Percentiles rank a stretch among this genome's conserved stretches.
These are phyloP conservation scores for Fraxinus platypoda DNA, from an alignment of 305 asterid species.

Conservation along the genomic window DNA sequence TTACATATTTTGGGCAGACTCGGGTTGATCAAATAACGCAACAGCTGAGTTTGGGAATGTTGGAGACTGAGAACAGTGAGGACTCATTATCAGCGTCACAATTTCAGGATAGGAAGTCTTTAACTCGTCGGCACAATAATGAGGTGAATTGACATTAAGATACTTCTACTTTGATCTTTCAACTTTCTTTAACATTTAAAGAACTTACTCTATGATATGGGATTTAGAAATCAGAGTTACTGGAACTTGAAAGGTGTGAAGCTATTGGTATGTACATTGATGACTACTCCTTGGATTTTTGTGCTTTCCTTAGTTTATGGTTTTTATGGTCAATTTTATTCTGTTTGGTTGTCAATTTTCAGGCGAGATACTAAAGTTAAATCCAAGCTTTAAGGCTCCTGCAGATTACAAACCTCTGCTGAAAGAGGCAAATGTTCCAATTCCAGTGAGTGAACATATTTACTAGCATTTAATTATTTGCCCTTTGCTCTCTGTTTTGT, in stretches of 20 bases:
- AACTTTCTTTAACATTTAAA: slow-evolving; percentile 18
- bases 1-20: slow-evolving; percentile 75
- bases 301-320: slow-evolving; percentile 6
- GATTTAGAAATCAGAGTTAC: slow-evolving; percentile 45
- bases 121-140: slow-evolving; percentile 48
- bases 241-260: slow-evolving; percentile 84
- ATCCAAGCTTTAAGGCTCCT: slow-evolving; percentile 79
- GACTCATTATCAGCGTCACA: slow-evolving; percentile 39
- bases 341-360: slow-evolving; percentile 24
- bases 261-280: slow-evolving; percentile 59
- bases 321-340: slow-evolving; percentile 1
- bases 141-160: slow-evolving; percentile 45
- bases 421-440: slow-evolving; percentile 74
- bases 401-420: slow-evolving; percentile 76
- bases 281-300: slow-evolving; percentile 1
- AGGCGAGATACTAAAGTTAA: slow-evolving; percentile 79
- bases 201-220: slow-evolving; percentile 24
- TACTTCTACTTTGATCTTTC: slow-evolving; percentile 13
- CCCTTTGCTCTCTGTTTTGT: slow-evolving; percentile 6
- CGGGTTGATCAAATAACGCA: slow-evolving; percentile 82
- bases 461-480: neutral
- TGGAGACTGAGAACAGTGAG: slow-evolving; percentile 34
- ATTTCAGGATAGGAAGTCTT: slow-evolving; percentile 32
- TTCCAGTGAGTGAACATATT: slow-evolving; percentile 66
- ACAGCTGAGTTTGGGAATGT: slow-evolving; percentile 39